These are phyloP conservation scores for Coelastrella sp. DNA, from an alignment of 139 green algal genomes.

Conservation along the genomic window DNA sequence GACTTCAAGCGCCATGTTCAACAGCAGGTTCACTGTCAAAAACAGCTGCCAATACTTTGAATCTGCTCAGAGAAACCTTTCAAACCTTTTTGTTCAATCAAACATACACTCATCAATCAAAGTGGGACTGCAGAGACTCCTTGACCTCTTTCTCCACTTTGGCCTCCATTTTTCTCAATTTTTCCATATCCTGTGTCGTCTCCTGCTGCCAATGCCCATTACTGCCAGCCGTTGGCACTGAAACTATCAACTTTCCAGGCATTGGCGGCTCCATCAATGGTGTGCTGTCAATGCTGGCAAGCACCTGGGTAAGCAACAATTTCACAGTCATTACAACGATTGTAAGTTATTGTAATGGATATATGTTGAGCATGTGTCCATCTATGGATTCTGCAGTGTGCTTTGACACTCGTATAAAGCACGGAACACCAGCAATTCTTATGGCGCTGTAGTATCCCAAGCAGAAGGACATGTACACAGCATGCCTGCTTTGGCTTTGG, in stretches of 20 bases:
- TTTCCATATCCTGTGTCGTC: neutral
- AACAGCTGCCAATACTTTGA: too few relatives aligned
- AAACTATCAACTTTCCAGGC: neutral
- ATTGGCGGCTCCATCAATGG: neutral
- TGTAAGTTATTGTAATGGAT: neutral
- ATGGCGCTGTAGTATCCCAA: too few relatives aligned
- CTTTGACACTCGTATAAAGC: too few relatives aligned
- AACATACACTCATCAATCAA: too few relatives aligned
- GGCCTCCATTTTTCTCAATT: neutral
- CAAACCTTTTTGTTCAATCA: too few relatives aligned
- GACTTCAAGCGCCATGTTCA: too few relatives aligned
- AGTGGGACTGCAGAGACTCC: constrained; percentile 40
- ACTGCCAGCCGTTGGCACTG: neutral
- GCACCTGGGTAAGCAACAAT: constrained; percentile 19
- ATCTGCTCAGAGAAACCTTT: too few relatives aligned
- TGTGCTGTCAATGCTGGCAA: constrained; percentile 32
- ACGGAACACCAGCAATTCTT: too few relatives aligned
- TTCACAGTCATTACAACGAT: neutral
- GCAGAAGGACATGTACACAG: too few relatives aligned
- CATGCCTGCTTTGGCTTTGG: too few relatives aligned
- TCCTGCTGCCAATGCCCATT: neutral
- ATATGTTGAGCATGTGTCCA: neutral
- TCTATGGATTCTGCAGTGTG: too few relatives aligned
- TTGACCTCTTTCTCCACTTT: constrained; percentile 19
- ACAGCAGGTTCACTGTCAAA: too few relatives aligned